Percentiles rank a stretch among this genome's conserved stretches.
phyloP scores from a whole-genome alignment of 2,329 filamentous ascomycete species.

The Allantophomopsis cytisporea region DNA sequence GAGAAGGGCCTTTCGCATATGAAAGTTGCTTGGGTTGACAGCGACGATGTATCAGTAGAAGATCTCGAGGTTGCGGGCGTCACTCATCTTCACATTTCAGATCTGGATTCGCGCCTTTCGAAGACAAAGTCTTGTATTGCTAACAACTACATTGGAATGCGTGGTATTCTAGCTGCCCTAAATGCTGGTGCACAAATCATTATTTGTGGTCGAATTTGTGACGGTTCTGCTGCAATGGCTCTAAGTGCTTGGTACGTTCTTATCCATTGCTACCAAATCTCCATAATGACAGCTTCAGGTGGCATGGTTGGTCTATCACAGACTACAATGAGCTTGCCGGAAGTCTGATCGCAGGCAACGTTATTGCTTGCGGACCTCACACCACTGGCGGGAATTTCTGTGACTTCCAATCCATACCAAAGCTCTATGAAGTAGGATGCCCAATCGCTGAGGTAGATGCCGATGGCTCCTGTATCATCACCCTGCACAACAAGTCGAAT shows the following conservation, averaged over 20 bases:
- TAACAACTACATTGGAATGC: conserved; percentile 19
- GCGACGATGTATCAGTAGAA: conserved; percentile 5
- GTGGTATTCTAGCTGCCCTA: conserved; percentile 24
- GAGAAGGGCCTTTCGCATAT: neutral
- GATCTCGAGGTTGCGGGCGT: neutral
- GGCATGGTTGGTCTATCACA: conserved; percentile 23
- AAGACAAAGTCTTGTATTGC: conserved; percentile 4
- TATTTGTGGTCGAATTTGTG: conserved; percentile 26
- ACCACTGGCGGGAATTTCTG: conserved; percentile 9
- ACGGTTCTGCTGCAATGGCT: conserved; percentile 26
- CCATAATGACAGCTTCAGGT: conserved; percentile 11
- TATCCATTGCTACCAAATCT: neutral
- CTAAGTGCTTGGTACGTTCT: conserved; percentile 14
- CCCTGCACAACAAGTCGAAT: conserved; percentile 26
- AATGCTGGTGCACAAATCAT: conserved; percentile 27
- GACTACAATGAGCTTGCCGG: conserved; percentile 22
- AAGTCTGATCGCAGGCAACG: conserved; percentile 16
- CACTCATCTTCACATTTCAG: no score
- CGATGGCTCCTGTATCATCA: conserved; percentile 27
- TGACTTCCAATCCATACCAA: conserved; percentile 19
- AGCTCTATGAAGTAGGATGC: conserved; percentile 22
- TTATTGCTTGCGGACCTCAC: conserved; percentile 17
- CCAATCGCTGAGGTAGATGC: conserved; percentile 27
- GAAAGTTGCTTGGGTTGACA: conserved; percentile 4
- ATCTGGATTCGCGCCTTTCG: no score